Evolutionary conservation across 371 early-diverging fungal genomes (phyloP), one percentile per base, ranked within the genome.

Genomic region (Mucor mucedo): DNA sequence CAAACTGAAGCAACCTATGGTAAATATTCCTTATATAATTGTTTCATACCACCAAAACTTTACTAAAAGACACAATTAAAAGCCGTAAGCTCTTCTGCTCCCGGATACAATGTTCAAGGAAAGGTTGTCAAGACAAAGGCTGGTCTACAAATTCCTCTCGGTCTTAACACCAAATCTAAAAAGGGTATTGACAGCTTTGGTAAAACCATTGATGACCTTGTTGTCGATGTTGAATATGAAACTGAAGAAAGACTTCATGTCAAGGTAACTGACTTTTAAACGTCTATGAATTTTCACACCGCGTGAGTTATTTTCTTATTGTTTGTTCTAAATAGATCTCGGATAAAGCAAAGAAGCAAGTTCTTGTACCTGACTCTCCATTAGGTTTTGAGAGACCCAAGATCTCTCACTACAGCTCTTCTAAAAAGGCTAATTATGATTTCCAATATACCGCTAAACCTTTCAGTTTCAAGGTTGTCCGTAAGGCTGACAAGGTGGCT

Each of bases 401-500:
- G 30, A 48, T 32, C 29, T 16, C 40, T 21, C 33, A 42, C 33
- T 56, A 27, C 9, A 50, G 53, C 40, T 63, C 58, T 45, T 28
- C 65, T 13, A 59, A 73, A 33, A 55, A 75, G 11, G 56, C 62
- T 9, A 83, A 83, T 54, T 79, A 63, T 41, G 63, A 71, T 0
- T 84, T 89, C 67, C 62, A 69, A 28, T 82, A 82, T 55, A 68
- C 66, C 9, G 62, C 80, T 27, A 71, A 72, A 29, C 79, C 84
- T 2, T 88, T 90, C 48, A 77, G 86, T 1, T 89, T 90, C 63
- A 65, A 70, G 32, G 76, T 90, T 4, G 69, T 63, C 0, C 85
- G 90, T 13, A 79, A 72, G 53, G 62, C 61, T 13, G 78, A 80
- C 14, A 70, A 74, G 3, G 76, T 73, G 11, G 63, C 72, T 8